Evolutionary conservation across 345 rosid species (phyloP), one percentile per base, ranked within the genome.

Genomic region (Microcos paniculata): DNA sequence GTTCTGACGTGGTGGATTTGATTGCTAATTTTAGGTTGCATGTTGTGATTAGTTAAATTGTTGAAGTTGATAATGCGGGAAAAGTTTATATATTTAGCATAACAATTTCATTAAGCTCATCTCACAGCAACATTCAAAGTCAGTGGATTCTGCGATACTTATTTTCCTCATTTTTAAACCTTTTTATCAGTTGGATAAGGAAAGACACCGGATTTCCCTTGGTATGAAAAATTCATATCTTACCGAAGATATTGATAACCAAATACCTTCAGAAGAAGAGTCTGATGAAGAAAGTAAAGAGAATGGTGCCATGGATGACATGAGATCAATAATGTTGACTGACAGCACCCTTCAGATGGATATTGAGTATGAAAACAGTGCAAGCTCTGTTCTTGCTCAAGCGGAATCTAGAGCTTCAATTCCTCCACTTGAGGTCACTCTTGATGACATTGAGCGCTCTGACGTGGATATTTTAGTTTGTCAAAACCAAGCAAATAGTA

Each of bases 391-490:
- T 83, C 91, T 90, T 84, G 82, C 91, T 24, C 88, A 85, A 73
- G 81, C 85, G 64, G 92, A 89, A 71, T 88, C 87, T 48, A 93
- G 99, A 86, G 96, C 90, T 79, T 88, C 82, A 21, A 71, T 96
- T 84, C 95, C 90, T 85, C 88, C 97, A 0, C 94, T 92, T 71
- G 96, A 93, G 81, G 98, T 96, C 79, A 79, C 80, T 80, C 89
- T 91, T 68, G 94, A 86, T 73, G 96, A 92, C 66, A 80, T 85
- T 68, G 96, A 88, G 84, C 84, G 87, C 23, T 73, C 75, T 14
- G 82, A 84, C 28, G 65, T 74, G 57, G 88, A 85, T 72, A 80
- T 53, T 62, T 21, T 26, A 19, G 73, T 71, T 57, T 48, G 53
- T 69, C 86, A 83, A 80, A 82, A 72, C 72, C 82, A 87, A 59